phyloP scores from a whole-genome alignment of 2,329 filamentous ascomycete genomes.

The Tympanopsis confertula region DNA sequence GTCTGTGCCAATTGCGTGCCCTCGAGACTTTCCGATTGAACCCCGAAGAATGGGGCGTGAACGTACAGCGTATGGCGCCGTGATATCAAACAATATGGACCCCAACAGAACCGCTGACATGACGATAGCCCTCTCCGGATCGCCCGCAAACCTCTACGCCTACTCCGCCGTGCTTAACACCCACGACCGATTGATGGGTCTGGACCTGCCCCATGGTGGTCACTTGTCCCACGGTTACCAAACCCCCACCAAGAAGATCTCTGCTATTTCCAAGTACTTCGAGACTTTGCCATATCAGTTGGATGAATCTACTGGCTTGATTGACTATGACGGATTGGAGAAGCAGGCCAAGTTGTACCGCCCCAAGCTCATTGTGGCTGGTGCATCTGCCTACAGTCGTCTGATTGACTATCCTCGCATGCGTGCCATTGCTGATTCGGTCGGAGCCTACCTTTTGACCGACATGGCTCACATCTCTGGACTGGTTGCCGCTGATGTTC shows the following conservation, averaged over 20 bases:
- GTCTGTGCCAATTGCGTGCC: conserved; percentile 80
- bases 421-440: conserved; percentile 86
- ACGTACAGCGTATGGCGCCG: conserved; percentile 65
- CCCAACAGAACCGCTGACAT: not conserved
- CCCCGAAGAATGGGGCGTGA: conserved; percentile 85
- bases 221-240: conserved; percentile 97
- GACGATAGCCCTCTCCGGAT: conserved; percentile 59
- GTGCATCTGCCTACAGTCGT: conserved; percentile 95
- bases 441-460: conserved; percentile 87
- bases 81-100: conserved; percentile 10
- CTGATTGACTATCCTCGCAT: conserved; percentile 94
- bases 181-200: conserved; percentile 92
- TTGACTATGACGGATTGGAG: conserved; percentile 89
- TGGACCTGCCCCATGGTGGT: conserved; percentile 87
- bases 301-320: conserved; percentile 79
- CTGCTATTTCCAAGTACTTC: conserved; percentile 95
- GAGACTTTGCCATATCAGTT: conserved; percentile 97
- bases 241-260: conserved; percentile 92
- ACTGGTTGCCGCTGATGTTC: conserved; percentile 82
- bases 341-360: conserved; percentile 85
- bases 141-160: conserved; percentile 72
- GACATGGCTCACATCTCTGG: conserved; percentile 99
- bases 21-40: conserved; percentile 78
- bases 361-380: conserved; percentile 90
- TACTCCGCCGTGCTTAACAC: conserved; percentile 96